Evolutionary conservation across 139 green algal species (phyloP).

Genomic region (Closterium sp.): DNA sequence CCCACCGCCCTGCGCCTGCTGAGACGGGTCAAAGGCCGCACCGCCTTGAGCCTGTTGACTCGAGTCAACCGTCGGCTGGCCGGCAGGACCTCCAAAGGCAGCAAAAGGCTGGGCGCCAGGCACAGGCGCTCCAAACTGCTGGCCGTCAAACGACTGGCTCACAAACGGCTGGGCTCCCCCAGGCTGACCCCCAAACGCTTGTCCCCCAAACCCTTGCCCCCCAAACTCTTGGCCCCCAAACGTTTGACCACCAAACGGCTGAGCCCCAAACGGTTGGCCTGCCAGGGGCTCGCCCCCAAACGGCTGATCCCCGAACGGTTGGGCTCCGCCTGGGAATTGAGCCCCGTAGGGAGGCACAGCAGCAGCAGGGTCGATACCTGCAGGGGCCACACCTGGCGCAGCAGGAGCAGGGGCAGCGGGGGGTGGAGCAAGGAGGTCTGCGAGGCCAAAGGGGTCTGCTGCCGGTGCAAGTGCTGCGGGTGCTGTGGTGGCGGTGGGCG

Average conservation of each 20-base stretch:
- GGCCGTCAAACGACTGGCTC: too few species aligned
- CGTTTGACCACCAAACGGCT: not conserved
- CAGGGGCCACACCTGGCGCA: not conserved
- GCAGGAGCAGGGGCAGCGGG: not conserved
- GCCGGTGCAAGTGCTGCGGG: not conserved
- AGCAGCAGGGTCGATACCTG: not conserved
- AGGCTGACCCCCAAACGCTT: not conserved
- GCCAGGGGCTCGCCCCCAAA: not conserved
- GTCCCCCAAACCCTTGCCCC: too few species aligned
- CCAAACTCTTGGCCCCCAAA: not conserved
- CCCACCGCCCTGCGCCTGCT: not conserved
- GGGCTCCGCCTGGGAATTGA: not conserved
- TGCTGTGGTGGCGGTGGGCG: not conserved
- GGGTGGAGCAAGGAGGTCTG: not conserved
- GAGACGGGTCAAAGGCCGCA: not conserved
- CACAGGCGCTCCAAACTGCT: not conserved
- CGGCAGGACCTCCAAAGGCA: too few species aligned
- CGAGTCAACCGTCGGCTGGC: too few species aligned
- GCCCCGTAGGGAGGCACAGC: not conserved
- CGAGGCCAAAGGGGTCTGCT: not conserved
- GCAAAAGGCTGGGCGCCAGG: too few species aligned
- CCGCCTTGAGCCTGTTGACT: too few species aligned
- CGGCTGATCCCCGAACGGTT: not conserved
- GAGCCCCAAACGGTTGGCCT: not conserved
- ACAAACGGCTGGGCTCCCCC: too few species aligned